Base-by-base conservation (phyloP, 1,284 basidiomycete species). In the Cutaneotrichosporon cyanovorans region DNA sequence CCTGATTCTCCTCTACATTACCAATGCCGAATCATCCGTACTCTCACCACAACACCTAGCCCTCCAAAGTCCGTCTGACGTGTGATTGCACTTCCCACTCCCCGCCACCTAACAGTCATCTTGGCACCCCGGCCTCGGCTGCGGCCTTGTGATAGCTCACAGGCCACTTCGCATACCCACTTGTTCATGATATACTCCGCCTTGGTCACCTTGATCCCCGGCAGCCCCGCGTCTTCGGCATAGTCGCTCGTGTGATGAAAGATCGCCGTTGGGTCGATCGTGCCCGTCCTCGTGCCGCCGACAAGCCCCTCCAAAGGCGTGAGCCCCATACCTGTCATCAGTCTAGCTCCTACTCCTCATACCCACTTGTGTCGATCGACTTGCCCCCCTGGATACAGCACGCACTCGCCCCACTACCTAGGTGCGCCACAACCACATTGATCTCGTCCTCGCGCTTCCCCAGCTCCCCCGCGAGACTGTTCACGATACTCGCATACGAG, bases 321-420 rank as follows among this genome's bases (percentile, higher is more conserved):
- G 32, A 72, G 53, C 14, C 70, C 68, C 67, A 69, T 70, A 33
- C 56, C 67, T 70, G 28, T 20, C 4, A 31, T 28, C 28, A 31
- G 45, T 8, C 10, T 6, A 46, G 46, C 16, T 34, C 16, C 14
- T 15, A n/a, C 9, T 15, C 12, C 25, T 28, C 33, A 6, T 11
- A 59, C 68, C 50, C 40, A 66, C 63, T 63, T 1, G 87, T 90
- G 66, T 92, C 86, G 51, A 83, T 75, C 18, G 83, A 85, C 53
- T 78, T 72, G 18, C 88, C 88, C 33, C 75, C 64, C 41, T 77
- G 76, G 63, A 92, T 83, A 19, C 69, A 68, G 34, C 61, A 63
- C n/a, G 63, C 79, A n/a, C 82, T 86, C 2, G 86, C 87, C 15
- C 88, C 88, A 12, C 84, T 86, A 2, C 88, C 88, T 42, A 91